Conservation (phyloP, 2,329 filamentous ascomycete species). For the Botrytis porri region DNA sequence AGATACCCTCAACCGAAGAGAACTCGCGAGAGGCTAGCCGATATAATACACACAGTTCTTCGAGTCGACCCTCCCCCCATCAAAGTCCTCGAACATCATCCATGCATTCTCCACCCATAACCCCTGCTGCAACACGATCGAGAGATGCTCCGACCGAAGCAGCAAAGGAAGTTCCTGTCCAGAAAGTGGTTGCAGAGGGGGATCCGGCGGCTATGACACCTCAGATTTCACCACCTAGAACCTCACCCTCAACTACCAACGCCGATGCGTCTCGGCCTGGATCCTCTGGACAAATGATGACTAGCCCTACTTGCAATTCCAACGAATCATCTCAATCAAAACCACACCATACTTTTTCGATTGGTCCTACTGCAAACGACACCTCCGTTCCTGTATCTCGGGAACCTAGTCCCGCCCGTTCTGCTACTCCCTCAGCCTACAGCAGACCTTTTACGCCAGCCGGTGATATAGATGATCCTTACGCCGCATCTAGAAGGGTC, state of each 20-base stretch:
- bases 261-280: slow-evolving; percentile 35
- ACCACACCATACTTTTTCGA: slow-evolving; percentile 35
- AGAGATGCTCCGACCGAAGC: slow-evolving; percentile 44
- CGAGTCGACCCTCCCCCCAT: slow-evolving; percentile 62
- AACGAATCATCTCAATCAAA: slow-evolving; percentile 26
- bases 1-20: slow-evolving; percentile 61
- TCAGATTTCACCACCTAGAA: slow-evolving; percentile 61
- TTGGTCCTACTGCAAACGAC: slow-evolving; percentile 39
- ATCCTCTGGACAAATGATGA: slow-evolving; percentile 36
- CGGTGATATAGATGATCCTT: slow-evolving; percentile 80
- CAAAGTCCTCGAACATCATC: slow-evolving; percentile 65
- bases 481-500: slow-evolving; percentile 75
- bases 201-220: slow-evolving; percentile 60
- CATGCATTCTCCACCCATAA: slow-evolving; percentile 85
- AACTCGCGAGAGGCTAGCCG: slow-evolving; percentile 57
- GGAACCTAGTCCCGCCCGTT: slow-evolving; percentile 63
- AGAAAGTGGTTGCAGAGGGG: slow-evolving; percentile 40
- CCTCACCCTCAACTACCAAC: slow-evolving; percentile 41
- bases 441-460: slow-evolving; percentile 74
- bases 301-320: slow-evolving; percentile 30
- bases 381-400: slow-evolving; percentile 56
- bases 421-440: slow-evolving; percentile 60
- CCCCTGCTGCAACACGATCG: slow-evolving; percentile 72
- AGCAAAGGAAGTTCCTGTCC: slow-evolving; percentile 37
- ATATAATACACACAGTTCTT: slow-evolving; percentile 62